These are phyloP conservation scores for Aspergillus versicolor DNA, from an alignment of 2,329 filamentous ascomycete species.

Conservation along the genomic window DNA sequence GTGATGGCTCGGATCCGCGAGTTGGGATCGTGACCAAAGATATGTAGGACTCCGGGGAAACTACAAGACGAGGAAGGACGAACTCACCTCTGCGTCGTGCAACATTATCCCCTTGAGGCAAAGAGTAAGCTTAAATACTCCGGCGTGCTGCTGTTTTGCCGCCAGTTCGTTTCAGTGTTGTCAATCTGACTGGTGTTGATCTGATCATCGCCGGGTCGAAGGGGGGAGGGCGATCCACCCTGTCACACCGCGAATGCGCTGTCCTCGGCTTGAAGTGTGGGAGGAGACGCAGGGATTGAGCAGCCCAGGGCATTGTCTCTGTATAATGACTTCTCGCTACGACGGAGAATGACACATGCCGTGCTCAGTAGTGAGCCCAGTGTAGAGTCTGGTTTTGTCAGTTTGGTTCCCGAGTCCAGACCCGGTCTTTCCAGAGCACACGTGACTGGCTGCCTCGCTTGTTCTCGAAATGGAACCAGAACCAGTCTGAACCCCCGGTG, in stretches of 20 bases:
- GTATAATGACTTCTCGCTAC: no score
- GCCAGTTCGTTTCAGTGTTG: not conserved
- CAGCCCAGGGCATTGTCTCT: no score
- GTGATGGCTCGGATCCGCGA: not conserved
- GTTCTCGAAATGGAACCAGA: conserved; percentile 1
- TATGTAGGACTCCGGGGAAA: not conserved
- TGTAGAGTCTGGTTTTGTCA: not conserved
- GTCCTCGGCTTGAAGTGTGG: no score
- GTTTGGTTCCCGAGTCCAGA: not conserved
- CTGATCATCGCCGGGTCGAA: not conserved
- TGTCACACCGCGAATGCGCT: not conserved
- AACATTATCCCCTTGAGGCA: not conserved
- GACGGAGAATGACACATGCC: no score
- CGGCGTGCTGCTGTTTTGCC: not conserved
- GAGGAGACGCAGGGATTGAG: no score
- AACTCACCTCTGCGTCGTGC: not conserved
- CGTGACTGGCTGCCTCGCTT: conserved; percentile 3
- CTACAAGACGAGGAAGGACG: not conserved
- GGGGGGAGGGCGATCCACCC: conserved; percentile 1
- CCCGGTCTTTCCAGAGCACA: not conserved
- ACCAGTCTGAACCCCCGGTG: not conserved
- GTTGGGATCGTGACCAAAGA: not conserved
- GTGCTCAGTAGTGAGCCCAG: not conserved
- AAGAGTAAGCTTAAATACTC: not conserved
- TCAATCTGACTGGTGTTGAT: not conserved